A percentile compares a stretch with the other conserved stretches of the same genome.
Conservation (phyloP, 441 rosid species). For the Kokia cookei region DNA sequence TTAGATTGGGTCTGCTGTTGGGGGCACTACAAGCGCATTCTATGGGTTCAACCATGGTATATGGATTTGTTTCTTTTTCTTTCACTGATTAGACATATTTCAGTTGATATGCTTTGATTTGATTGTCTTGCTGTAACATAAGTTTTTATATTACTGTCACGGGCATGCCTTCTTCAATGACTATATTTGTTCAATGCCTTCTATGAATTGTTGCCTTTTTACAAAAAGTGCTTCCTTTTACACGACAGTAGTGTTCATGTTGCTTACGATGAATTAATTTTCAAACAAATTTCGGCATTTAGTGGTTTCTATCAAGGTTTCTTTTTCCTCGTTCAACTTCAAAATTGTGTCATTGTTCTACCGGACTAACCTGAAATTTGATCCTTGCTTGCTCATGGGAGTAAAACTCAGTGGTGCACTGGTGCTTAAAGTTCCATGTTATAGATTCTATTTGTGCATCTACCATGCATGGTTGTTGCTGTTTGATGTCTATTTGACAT, state of each 20-base stretch:
- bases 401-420: not conserved
- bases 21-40: conserved; percentile 86
- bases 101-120: not conserved
- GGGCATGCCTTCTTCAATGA: not conserved
- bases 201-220: not conserved
- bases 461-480: not conserved
- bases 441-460: not conserved
- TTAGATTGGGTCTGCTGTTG: conserved; percentile 91
- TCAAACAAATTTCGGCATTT: not conserved
- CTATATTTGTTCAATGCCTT: not conserved
- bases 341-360: not conserved
- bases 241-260: not conserved
- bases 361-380: not conserved
- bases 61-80: not conserved
- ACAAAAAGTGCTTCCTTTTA: not conserved
- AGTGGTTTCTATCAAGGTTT: not conserved
- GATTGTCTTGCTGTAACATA: not conserved
- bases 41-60: conserved; percentile 88
- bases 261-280: not conserved
- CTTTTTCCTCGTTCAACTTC: not conserved
- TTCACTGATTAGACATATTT: not conserved
- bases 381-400: not conserved
- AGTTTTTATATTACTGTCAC: not conserved
- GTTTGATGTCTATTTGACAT: not conserved
- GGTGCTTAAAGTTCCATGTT: not conserved